Conservation (phyloP, 768 basidiomycete species). For the Tricholoma hemisulphureum region DNA sequence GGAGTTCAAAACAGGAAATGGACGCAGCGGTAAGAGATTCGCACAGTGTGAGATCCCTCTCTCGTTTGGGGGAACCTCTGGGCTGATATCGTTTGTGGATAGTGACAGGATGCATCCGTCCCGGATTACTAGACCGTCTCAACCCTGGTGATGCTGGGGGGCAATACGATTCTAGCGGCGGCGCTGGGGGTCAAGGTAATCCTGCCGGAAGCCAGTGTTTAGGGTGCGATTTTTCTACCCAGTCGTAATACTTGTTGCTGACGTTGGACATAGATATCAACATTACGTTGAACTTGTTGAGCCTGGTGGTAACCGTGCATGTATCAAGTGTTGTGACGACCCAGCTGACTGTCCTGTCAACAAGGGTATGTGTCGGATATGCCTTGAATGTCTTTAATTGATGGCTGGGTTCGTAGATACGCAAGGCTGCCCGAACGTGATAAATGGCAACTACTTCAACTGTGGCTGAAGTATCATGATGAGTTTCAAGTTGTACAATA, state of each 20-base stretch:
- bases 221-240: slow-evolving; percentile 32
- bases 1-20: slow-evolving; percentile 41
- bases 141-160: slow-evolving; percentile 51
- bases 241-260: neutral
- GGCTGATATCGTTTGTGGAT: slow-evolving; percentile 26
- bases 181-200: slow-evolving; percentile 48
- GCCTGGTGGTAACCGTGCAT: slow-evolving; percentile 45
- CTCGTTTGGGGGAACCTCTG: slow-evolving; percentile 11
- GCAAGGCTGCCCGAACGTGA: neutral
- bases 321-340: slow-evolving; percentile 56
- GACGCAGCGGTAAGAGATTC: slow-evolving; percentile 39
- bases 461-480: neutral
- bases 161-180: slow-evolving; percentile 60
- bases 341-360: slow-evolving; percentile 47
- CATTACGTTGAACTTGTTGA: slow-evolving; percentile 60
- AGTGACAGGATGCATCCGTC: slow-evolving; percentile 60
- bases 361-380: slow-evolving; percentile 35
- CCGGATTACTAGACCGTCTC: slow-evolving; percentile 40
- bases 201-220: slow-evolving; percentile 50
- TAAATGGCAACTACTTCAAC: neutral
- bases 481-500: too few species aligned
- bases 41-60: slow-evolving; percentile 40
- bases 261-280: slow-evolving; percentile 37
- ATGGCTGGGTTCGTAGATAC: neutral
- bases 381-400: neutral